Percentiles rank a stretch among this genome's conserved stretches.
Evolutionary conservation across 176 grass and related monocot genomes (phyloP).

Genomic region (Hordeum vulgare): MorexV3_pseudomolecules_assembly NC_058519.1:146168681-146169180

Average conservation of each 20-base stretch:
- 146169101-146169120: conserved; percentile 99
- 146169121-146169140: conserved; percentile 49
- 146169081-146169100: conserved; percentile 99
- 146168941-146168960: conserved; percentile 99
- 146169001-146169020: background rate
- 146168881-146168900: conserved; percentile 99
- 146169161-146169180: background rate
- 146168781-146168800: background rate
- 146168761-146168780: background rate
- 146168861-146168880: conserved; percentile 93
- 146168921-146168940: conserved; percentile 99
- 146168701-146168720: background rate
- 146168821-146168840: conserved; percentile 89
- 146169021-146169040: background rate
- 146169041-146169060: conserved; percentile 64
- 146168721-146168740: background rate
- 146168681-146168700: background rate
- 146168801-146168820: conserved; percentile 7
- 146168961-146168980: conserved; percentile 44
- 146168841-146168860: conserved; percentile 95
- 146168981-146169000: background rate
- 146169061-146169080: conserved; percentile 86
- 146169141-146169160: background rate
- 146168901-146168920: conserved; percentile 99
- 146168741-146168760: background rate